Conservation (phyloP, 495 filamentous ascomycete genomes). For the Aspergillus homomorphus region DNA sequence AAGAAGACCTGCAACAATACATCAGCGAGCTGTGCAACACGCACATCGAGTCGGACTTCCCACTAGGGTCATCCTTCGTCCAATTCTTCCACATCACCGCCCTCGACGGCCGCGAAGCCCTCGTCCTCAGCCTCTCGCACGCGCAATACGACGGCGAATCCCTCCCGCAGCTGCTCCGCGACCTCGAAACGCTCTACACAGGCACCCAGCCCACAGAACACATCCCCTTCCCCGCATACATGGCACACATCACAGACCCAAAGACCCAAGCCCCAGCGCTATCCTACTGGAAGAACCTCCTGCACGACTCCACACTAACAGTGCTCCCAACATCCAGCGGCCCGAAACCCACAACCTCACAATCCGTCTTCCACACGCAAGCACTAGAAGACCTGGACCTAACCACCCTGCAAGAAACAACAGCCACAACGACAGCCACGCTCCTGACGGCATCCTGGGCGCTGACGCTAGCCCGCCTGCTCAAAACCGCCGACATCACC, state of each 20-base stretch:
- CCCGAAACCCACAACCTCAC: conserved; percentile 25
- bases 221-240: conserved; percentile 54
- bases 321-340: conserved; percentile 34
- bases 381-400: conserved; percentile 35
- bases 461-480: conserved; percentile 51
- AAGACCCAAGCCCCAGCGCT: conserved; percentile 20
- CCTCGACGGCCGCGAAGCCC: conserved; percentile 33
- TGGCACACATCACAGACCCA: conserved; percentile 25
- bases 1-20: conserved; percentile 40
- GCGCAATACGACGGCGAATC: conserved; percentile 68
- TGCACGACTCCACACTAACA: conserved; percentile 50
- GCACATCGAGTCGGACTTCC: conserved; percentile 42
- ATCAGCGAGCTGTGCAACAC: conserved; percentile 35
- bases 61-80: conserved; percentile 55
- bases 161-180: conserved; percentile 53
- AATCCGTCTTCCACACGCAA: conserved; percentile 38
- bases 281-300: conserved; percentile 51
- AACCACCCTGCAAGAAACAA: conserved; percentile 31
- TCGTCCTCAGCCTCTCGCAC: conserved; percentile 60
- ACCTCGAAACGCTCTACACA: conserved; percentile 45
- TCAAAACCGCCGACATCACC: conserved; percentile 47
- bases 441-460: conserved; percentile 64
- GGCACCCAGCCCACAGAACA: conserved; percentile 27
- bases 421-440: conserved; percentile 50
- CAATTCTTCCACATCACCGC: conserved; percentile 48